Conservation (phyloP, 164 flowering plant species). For the Berberis vulgaris region DNA sequence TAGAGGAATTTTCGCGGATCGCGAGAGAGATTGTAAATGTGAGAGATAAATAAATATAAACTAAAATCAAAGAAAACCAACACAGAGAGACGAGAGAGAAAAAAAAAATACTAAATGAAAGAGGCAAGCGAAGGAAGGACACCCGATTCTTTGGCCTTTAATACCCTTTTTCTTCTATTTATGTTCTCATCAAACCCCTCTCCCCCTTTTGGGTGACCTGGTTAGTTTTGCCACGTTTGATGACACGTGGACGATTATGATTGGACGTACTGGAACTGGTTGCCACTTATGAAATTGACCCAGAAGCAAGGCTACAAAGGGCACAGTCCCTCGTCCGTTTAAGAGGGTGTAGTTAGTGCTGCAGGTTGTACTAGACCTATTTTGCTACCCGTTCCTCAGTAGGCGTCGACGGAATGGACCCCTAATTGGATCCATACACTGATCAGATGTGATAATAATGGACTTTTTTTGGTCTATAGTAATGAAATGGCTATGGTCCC, state of each 20-base stretch:
- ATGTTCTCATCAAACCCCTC: neutral
- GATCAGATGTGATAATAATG: too few relatives aligned
- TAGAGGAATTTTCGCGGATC: constrained; percentile 6
- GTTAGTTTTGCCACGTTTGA: neutral
- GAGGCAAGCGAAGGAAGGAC: constrained; percentile 5
- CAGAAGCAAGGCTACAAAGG: too few relatives aligned
- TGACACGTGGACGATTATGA: neutral
- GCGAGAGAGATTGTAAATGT: constrained; percentile 1
- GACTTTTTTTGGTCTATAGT: too few relatives aligned
- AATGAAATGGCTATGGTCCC: too few relatives aligned
- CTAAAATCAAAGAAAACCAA: too few relatives aligned
- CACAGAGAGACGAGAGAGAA: neutral
- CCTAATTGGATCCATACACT: too few relatives aligned
- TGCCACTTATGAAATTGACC: neutral
- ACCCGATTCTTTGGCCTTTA: constrained; percentile 19
- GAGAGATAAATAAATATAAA: too few relatives aligned
- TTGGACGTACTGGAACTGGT: neutral
- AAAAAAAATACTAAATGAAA: constrained; percentile 10
- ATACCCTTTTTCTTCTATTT: neutral
- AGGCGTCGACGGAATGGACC: too few relatives aligned
- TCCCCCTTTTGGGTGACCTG: neutral
- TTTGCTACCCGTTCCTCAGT: too few relatives aligned
- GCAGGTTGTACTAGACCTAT: too few relatives aligned
- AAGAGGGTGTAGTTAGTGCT: too few relatives aligned
- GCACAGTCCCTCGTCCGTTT: too few relatives aligned